Evolutionary conservation across 169 alveolate species (phyloP), one percentile per base, ranked within the genome.

Genomic region (Pseudocohnilembus persalinus): DNA sequence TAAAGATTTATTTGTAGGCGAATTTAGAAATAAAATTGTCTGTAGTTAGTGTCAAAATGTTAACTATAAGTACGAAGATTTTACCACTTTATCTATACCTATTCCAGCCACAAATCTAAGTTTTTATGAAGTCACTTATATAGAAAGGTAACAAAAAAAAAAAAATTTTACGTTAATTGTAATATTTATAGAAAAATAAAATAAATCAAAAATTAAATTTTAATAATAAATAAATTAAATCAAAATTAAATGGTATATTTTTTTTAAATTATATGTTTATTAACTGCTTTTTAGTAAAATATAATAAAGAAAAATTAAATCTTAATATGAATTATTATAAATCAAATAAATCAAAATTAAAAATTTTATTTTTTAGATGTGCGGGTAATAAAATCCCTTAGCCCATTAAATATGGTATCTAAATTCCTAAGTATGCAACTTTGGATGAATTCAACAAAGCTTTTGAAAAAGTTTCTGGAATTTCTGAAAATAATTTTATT

Each of bases 71-170:
- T 31, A 27, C 27, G 87, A 82, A 30, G 87, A 82, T 15, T 82
- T 31, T 29, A 73, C 29, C 49, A 82, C 87, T 33, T 35, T 82
- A 28, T 73, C 82, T 82, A 73, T 82, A 31, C 87, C 87, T 28
- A 82, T 82, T 0, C 87, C 87, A 0, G 25, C 73, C 29, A 73
- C 35, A 29, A 80, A 82, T 82, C 81, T 49, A 49, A 4, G 4
- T 11, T 49, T 49, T 49, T 49, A 49, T 49, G 68, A 49, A 49
- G 20, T 49, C 20, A 49, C 68, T 11, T 49, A 49, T 49, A 49
- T 49, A 11, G 68, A 4, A 4, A 49, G 68, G 68, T 49, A 49
- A 49, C 4, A 49, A 4, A 49, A 49, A n/a, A n/a, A n/a, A n/a
- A n/a, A n/a, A n/a, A n/a, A n/a, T n/a, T n/a, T n/a, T n/a, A n/a